These are phyloP conservation scores for Aureobasidium lini DNA, from an alignment of 2,329 filamentous ascomycete genomes.

Conservation along the genomic window DNA sequence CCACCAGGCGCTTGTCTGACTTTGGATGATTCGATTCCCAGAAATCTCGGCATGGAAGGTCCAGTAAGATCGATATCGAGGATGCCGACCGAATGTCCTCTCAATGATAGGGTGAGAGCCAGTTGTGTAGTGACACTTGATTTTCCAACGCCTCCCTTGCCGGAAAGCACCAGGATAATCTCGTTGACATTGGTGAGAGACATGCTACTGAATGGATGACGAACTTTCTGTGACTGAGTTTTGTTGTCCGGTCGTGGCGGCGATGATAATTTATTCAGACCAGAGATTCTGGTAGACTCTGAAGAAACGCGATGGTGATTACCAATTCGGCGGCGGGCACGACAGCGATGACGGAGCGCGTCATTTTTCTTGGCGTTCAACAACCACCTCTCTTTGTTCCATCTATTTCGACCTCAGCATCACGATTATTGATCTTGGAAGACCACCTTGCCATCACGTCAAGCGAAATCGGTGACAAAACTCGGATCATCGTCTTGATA, in stretches of 20 bases:
- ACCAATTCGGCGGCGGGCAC: slow-evolving; percentile 6
- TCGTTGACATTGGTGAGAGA: slow-evolving; percentile 65
- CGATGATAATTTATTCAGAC: background rate
- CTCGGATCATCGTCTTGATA: too few relatives aligned
- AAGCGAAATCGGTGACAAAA: too few relatives aligned
- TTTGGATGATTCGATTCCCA: slow-evolving; percentile 80
- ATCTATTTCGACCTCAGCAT: background rate
- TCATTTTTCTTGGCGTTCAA: background rate
- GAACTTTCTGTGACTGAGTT: too few relatives aligned
- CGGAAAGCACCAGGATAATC: slow-evolving; percentile 78
- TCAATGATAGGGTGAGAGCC: slow-evolving; percentile 76
- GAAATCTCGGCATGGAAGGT: slow-evolving; percentile 90
- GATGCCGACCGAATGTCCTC: slow-evolving; percentile 84
- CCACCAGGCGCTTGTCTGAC: slow-evolving; percentile 86
- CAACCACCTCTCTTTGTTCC: background rate
- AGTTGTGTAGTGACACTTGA: slow-evolving; percentile 96
- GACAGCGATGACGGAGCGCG: slow-evolving; percentile 2
- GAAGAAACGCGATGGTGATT: background rate
- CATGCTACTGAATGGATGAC: slow-evolving; percentile 38
- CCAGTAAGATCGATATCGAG: slow-evolving; percentile 95
- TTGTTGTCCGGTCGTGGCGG: too few relatives aligned
- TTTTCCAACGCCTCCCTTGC: slow-evolving; percentile 97
- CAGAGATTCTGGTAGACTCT: background rate
- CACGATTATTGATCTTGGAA: background rate
- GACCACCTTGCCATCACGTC: too few relatives aligned